Conservation (phyloP, 2,329 filamentous ascomycete species). For the Cryphonectria nitschkei region DNA sequence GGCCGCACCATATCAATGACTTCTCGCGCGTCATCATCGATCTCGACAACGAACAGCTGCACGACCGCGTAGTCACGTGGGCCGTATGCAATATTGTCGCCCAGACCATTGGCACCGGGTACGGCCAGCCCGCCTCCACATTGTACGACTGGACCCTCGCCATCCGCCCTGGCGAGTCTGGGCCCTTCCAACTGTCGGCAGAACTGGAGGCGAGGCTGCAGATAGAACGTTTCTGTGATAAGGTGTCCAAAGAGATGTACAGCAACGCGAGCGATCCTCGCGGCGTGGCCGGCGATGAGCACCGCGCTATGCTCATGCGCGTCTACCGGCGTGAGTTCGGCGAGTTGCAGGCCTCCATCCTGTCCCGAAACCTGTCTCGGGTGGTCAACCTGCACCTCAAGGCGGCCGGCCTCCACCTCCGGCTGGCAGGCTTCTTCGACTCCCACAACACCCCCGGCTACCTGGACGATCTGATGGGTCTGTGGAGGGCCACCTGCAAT, state of each 20-base stretch:
- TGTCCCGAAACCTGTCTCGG: conserved; percentile 61
- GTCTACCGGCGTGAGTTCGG: conserved; percentile 68
- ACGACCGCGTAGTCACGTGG: conserved; percentile 80
- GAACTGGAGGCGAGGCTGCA: conserved; percentile 71
- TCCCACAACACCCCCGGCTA: conserved; percentile 73
- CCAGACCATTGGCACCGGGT: conserved; percentile 80
- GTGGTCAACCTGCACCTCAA: conserved; percentile 69
- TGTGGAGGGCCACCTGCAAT: conserved; percentile 72
- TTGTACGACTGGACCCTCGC: conserved; percentile 76
- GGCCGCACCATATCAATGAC: conserved; percentile 80
- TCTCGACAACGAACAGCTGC: conserved; percentile 76
- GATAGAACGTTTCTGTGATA: conserved; percentile 76
- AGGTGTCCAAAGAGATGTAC: conserved; percentile 78
- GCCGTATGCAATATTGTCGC: conserved; percentile 84
- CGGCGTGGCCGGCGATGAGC: conserved; percentile 69
- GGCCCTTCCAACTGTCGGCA: conserved; percentile 60
- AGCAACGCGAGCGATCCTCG: conserved; percentile 75
- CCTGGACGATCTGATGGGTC: conserved; percentile 72
- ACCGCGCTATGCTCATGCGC: conserved; percentile 67
- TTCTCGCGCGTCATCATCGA: conserved; percentile 77
- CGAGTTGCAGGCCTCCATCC: conserved; percentile 64
- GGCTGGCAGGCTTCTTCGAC: conserved; percentile 81
- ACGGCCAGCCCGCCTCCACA: conserved; percentile 79
- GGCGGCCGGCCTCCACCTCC: conserved; percentile 74
- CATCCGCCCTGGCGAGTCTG: conserved; percentile 61